Evolutionary conservation across 169 alveolate species (phyloP), one percentile per base, ranked within the genome.

Genomic region (Babesia bovis): DNA sequence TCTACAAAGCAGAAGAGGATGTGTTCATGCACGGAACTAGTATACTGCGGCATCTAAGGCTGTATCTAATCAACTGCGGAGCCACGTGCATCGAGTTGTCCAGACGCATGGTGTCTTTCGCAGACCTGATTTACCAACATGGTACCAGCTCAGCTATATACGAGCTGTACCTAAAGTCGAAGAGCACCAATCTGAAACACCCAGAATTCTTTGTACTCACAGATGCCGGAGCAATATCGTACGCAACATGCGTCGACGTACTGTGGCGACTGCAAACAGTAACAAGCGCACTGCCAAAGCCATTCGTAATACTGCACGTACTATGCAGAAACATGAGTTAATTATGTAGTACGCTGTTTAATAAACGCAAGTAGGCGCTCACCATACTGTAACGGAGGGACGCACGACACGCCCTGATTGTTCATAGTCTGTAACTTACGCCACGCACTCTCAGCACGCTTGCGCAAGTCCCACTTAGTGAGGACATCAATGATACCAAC

Each of bases 401-500:
- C 73, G 56, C 88, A 81, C 44, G 84, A 70, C 21, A 81, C 81
- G 30, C 84, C 84, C 9, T 32, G 67, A 45, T 44, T 72, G 58
- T 81, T 68, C 41, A 61, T 4, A 13, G 88, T 81, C 57, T 72
- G 78, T 17, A 81, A 6, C 47, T 58, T 38, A 7, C 84, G 61
- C 82, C 69, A 66, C 19, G 33, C 53, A 49, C 61, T 56, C 66
- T 81, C 88, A 40, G 50, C 45, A n/a, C 73, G 32, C 67, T 81
- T 81, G 40, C 55, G 56, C 26, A 81, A 12, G 66, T 71, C 59
- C 93, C 93, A 87, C 53, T 52, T 52, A 38, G 93, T 87, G 17
- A 87, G 85, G 26, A 87, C 77, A 63, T 87, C 93, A 10, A 87
- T 81, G 28, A 87, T 55, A 47, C 93, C 93, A 41, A 87, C 58